A percentile compares a stretch with the other conserved stretches of the same genome.
Conservation (phyloP, 257 asterid genomes). For the Lantana camara region DNA sequence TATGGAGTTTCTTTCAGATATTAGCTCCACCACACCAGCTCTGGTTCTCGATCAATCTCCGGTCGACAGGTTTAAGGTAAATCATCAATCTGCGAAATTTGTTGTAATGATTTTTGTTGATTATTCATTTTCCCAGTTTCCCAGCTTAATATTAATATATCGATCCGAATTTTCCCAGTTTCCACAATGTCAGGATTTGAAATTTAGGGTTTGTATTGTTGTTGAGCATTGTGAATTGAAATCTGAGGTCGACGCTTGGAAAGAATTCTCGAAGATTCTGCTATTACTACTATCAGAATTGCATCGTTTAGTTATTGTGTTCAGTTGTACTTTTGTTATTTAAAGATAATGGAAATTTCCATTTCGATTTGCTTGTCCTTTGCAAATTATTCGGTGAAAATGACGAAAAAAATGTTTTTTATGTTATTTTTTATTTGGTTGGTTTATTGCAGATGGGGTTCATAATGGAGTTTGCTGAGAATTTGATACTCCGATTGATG, state of each 20-base stretch:
- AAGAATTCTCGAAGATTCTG: not conserved
- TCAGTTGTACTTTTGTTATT: not conserved
- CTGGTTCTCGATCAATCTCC: slow-evolving; percentile 1
- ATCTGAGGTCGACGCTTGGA: too few relatives aligned
- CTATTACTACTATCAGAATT: not conserved
- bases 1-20: not conserved
- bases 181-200: not conserved
- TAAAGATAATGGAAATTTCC: not conserved
- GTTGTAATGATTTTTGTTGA: too few relatives aligned
- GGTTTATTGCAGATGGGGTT: slow-evolving; percentile 45
- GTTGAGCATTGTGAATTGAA: not conserved
- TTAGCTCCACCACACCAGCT: too few relatives aligned
- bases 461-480: slow-evolving; percentile 91
- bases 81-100: not conserved
- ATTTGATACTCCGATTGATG: slow-evolving; percentile 70
- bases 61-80: not conserved
- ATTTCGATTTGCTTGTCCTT: not conserved
- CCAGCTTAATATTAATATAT: not conserved
- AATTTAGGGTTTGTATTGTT: slow-evolving; percentile 24
- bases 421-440: not conserved
- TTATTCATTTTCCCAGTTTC: not conserved
- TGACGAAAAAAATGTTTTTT: not conserved
- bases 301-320: too few relatives aligned
- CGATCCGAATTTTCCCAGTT: not conserved
- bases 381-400: not conserved